Percentiles rank a stretch among this genome's conserved stretches.
phyloP scores from a whole-genome alignment of 2,329 filamentous ascomycete species.

The Esteya vermicola region DNA sequence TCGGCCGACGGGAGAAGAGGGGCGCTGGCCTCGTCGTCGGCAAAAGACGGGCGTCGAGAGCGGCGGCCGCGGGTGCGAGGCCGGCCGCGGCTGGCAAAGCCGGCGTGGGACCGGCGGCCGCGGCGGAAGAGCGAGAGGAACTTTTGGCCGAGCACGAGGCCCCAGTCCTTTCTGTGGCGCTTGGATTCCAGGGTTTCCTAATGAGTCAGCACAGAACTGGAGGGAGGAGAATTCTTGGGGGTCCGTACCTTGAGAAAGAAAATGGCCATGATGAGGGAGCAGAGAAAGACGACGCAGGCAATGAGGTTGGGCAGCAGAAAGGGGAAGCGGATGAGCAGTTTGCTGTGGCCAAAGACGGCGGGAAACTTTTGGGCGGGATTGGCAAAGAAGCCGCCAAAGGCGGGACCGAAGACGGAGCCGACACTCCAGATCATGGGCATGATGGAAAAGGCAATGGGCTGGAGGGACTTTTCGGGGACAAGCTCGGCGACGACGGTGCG shows the following conservation, averaged over 20 bases:
- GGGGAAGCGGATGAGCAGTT: constrained; percentile 62
- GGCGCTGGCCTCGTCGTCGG: constrained; percentile 41
- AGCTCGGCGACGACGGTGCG: constrained; percentile 86
- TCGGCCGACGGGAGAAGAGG: constrained; percentile 31
- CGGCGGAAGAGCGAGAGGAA: constrained; percentile 28
- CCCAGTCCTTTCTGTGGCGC: constrained; percentile 57
- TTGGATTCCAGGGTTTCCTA: constrained; percentile 69
- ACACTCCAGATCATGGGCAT: constrained; percentile 88
- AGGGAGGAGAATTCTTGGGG: too few relatives aligned
- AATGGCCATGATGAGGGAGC: constrained; percentile 59
- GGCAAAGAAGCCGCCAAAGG: constrained; percentile 75
- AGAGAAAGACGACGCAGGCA: constrained; percentile 58
- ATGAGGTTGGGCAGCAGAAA: constrained; percentile 78
- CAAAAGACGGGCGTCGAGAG: constrained; percentile 31
- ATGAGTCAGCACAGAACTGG: background rate
- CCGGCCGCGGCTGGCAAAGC: constrained; percentile 6
- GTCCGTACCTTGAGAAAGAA: constrained; percentile 63
- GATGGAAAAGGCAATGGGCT: constrained; percentile 78
- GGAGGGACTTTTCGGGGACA: constrained; percentile 73
- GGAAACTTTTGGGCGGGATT: constrained; percentile 67
- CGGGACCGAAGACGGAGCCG: constrained; percentile 76
- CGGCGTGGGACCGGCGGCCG: background rate
- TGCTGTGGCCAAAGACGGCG: constrained; percentile 47
- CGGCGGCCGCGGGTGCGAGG: constrained; percentile 7
- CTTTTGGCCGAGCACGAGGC: constrained; percentile 56